Conservation (phyloP, 495 filamentous ascomycete species). For the Sphaerosporella brunnea region DNA sequence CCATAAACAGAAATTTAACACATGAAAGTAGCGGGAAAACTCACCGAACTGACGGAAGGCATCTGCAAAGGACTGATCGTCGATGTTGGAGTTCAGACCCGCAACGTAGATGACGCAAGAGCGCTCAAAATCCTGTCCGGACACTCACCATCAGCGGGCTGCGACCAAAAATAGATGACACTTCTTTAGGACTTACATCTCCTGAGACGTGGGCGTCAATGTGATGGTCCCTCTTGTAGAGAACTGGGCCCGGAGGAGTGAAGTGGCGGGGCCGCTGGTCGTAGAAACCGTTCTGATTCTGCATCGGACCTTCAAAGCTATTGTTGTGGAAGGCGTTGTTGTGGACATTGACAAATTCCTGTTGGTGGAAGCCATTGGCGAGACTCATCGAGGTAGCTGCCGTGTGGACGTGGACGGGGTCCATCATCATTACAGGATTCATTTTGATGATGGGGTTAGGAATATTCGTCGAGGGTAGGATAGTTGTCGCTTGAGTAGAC, state of each 20-base stretch:
- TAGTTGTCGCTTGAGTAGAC: not conserved
- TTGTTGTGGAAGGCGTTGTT: too few species aligned
- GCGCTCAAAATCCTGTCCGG: constrained; percentile 8
- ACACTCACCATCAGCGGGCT: constrained; percentile 4
- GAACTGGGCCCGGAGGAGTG: too few species aligned
- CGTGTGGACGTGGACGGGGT: constrained; percentile 8
- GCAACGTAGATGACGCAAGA: constrained; percentile 21
- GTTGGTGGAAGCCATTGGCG: too few species aligned
- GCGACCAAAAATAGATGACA: too few species aligned
- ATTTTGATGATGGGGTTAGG: not conserved
- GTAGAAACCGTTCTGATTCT: too few species aligned
- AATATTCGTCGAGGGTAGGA: not conserved
- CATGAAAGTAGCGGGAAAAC: not conserved
- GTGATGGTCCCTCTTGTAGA: not conserved
- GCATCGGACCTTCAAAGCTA: too few species aligned
- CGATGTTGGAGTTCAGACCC: constrained; percentile 14
- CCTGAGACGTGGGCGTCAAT: not conserved
- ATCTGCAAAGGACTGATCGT: constrained; percentile 17
- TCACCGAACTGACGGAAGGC: constrained; percentile 24
- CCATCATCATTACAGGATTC: constrained; percentile 7
- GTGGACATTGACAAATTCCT: too few species aligned
- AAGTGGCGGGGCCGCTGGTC: too few species aligned
- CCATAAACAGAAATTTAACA: not conserved
- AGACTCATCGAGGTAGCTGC: too few species aligned
- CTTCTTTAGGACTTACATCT: constrained; percentile 9